Percentiles rank a stretch among this genome's conserved stretches.
phyloP scores from a whole-genome alignment of 345 rosid species.

The Syzygium aromaticum region DNA sequence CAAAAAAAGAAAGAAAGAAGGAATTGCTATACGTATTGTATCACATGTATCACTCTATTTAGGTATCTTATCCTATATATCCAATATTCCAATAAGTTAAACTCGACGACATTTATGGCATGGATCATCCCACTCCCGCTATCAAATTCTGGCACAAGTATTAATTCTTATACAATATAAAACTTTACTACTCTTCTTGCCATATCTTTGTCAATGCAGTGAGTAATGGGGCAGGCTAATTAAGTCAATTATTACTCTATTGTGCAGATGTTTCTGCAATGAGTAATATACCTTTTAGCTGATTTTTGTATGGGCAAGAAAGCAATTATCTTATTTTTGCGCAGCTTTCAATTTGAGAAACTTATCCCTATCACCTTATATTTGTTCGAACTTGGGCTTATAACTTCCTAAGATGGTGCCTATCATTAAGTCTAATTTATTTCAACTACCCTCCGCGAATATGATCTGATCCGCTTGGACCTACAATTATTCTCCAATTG shows the following conservation, averaged over 20 bases:
- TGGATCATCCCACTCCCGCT: not conserved
- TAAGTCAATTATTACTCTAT: not conserved
- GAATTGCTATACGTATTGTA: not conserved
- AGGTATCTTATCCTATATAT: not conserved
- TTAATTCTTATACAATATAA: not conserved
- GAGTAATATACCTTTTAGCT: not conserved
- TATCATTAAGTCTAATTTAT: too few species aligned
- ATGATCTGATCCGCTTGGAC: too few species aligned
- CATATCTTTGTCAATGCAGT: not conserved
- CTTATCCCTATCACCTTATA: too few species aligned
- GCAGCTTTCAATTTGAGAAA: too few species aligned
- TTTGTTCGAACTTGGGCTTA: too few species aligned
- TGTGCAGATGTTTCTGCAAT: not conserved
- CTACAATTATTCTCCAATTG: too few species aligned
- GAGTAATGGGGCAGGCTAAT: not conserved
- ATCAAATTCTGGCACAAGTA: not conserved
- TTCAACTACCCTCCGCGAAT: too few species aligned
- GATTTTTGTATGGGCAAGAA: not conserved
- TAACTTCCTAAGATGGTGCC: too few species aligned
- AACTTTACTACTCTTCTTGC: not conserved
- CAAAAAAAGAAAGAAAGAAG: too few species aligned
- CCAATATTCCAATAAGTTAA: not conserved
- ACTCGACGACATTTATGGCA: not conserved
- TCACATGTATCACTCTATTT: not conserved
- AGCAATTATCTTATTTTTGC: too few species aligned